phyloP scores from a whole-genome alignment of 345 rosid genomes.

The Corchorus olitorius region DNA sequence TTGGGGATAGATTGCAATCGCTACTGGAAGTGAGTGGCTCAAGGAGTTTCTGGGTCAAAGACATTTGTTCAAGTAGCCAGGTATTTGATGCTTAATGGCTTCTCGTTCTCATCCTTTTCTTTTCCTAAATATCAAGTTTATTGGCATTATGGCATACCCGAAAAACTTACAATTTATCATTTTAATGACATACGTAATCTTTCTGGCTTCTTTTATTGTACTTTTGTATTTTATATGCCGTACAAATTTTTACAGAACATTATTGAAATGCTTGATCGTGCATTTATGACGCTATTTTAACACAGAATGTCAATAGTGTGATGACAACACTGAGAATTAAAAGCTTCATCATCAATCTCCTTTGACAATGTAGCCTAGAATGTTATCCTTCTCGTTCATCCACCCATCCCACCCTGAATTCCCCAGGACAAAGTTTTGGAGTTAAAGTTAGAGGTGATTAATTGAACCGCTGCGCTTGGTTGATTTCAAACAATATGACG shows the following conservation, averaged over 20 bases:
- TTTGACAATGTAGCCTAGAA: constrained; percentile 4
- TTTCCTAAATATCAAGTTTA: constrained; percentile 2
- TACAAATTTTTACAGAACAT: not conserved
- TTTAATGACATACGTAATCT: not conserved
- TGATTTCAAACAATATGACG: not conserved
- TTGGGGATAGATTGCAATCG: constrained; percentile 51
- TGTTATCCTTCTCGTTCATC: not conserved
- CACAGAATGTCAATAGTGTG: not conserved
- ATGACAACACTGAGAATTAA: not conserved
- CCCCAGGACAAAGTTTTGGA: not conserved
- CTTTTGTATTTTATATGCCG: not conserved
- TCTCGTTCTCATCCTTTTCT: not conserved
- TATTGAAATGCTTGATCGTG: not conserved
- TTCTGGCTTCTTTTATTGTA: constrained; percentile 4
- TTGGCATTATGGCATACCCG: not conserved
- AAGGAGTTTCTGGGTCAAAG: constrained; percentile 49
- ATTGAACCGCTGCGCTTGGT: not conserved
- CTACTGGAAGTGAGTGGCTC: constrained; percentile 63
- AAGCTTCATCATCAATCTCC: not conserved
- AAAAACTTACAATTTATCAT: not conserved
- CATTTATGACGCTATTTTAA: not conserved
- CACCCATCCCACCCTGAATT: not conserved
- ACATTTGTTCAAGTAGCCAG: constrained; percentile 64
- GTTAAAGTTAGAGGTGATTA: constrained; percentile 7
- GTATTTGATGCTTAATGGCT: constrained; percentile 34